Evolutionary conservation across 768 basidiomycete genomes (phyloP).

Genomic region (Naganishia kalamii): DNA sequence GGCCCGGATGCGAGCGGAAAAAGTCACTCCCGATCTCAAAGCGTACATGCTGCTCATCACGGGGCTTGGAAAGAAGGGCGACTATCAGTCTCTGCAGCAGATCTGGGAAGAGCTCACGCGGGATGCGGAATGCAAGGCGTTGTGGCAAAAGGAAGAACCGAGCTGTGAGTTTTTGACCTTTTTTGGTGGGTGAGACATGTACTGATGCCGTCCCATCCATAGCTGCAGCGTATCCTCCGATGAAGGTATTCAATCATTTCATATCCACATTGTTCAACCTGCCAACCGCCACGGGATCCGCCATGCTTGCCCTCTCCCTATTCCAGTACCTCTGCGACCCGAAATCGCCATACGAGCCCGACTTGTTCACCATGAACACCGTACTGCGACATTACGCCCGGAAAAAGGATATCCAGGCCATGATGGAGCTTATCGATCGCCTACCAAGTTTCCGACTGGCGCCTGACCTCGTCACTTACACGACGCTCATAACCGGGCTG

Average conservation of each 20-base stretch:
- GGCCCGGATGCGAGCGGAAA: constrained; percentile 58
- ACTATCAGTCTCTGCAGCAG: constrained; percentile 55
- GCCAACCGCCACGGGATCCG: constrained; percentile 30
- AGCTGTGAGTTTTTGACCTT: background rate
- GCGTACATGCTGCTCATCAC: constrained; percentile 66
- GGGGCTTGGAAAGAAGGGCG: constrained; percentile 54
- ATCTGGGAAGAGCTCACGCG: constrained; percentile 41
- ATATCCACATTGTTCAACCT: constrained; percentile 60
- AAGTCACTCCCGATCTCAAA: constrained; percentile 57
- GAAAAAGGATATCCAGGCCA: constrained; percentile 57
- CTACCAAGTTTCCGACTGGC: constrained; percentile 53
- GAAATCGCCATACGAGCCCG: constrained; percentile 57
- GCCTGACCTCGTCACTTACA: constrained; percentile 80
- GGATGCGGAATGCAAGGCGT: constrained; percentile 36
- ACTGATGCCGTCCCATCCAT: background rate
- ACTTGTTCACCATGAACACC: constrained; percentile 73
- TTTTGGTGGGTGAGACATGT: background rate
- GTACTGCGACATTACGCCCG: constrained; percentile 64
- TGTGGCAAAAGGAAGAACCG: constrained; percentile 18
- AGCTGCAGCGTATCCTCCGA: constrained; percentile 33
- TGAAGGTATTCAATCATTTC: constrained; percentile 60
- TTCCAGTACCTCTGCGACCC: constrained; percentile 48
- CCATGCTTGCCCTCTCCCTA: constrained; percentile 47
- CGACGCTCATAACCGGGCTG: constrained; percentile 72
- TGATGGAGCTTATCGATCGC: constrained; percentile 50